These are phyloP conservation scores for Sarcodon sp. DNA, from an alignment of 768 basidiomycete species.

Conservation along the genomic window DNA sequence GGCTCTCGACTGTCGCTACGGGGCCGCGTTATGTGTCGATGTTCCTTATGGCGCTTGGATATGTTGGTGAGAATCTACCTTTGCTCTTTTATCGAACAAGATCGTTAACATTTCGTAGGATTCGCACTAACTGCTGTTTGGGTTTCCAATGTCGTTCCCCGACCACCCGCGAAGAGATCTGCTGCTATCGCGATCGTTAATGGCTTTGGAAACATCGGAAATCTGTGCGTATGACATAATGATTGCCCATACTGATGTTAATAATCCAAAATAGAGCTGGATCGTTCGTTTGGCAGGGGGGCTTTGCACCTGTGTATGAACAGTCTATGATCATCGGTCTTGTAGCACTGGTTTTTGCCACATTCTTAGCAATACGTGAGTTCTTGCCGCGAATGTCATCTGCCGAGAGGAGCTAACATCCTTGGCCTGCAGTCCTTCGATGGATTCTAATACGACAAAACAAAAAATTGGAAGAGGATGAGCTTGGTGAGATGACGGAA, in stretches of 20 bases:
- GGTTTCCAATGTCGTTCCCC: constrained; percentile 47
- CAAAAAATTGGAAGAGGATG: constrained; percentile 33
- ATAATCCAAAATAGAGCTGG: constrained; percentile 27
- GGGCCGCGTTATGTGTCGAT: constrained; percentile 45
- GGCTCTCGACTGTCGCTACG: constrained; percentile 35
- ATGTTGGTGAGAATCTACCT: constrained; percentile 18
- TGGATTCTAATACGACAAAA: constrained; percentile 34
- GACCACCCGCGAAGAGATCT: constrained; percentile 42
- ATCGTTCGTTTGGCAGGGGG: constrained; percentile 46
- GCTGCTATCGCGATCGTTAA: constrained; percentile 55
- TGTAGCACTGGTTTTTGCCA: constrained; percentile 18
- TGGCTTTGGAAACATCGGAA: constrained; percentile 43
- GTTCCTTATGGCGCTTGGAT: constrained; percentile 53
- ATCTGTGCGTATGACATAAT: constrained; percentile 26
- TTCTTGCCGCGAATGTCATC: neutral
- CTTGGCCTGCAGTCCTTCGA: constrained; percentile 24
- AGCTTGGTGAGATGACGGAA: constrained; percentile 27
- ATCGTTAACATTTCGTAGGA: constrained; percentile 11
- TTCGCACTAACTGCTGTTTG: constrained; percentile 39
- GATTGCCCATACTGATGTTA: neutral
- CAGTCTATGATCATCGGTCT: constrained; percentile 39
- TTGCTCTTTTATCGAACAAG: no score
- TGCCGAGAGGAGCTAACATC: neutral
- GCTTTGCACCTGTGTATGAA: constrained; percentile 45
- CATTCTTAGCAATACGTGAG: constrained; percentile 21